Conservation (phyloP, 306 rosid species). For the Castanospermum australe region DNA sequence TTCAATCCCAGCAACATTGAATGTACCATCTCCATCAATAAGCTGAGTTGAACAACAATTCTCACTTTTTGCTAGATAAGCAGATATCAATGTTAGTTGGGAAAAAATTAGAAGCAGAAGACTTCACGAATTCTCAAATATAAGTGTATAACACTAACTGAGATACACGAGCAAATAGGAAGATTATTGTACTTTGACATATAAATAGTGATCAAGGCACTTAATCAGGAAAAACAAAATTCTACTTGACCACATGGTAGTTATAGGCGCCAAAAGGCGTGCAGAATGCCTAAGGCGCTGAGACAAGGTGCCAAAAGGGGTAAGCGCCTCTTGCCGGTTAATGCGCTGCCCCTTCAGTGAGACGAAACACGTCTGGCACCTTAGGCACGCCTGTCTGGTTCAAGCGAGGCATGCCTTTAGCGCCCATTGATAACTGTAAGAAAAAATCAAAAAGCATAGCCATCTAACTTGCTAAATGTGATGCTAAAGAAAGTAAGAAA, state of each 20-base stretch:
- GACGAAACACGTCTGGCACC: too few species aligned
- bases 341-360: too few species aligned
- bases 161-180: background rate
- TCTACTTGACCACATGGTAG: background rate
- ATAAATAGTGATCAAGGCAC: background rate
- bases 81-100: conserved; percentile 17
- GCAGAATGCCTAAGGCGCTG: too few species aligned
- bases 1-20: conserved; percentile 70
- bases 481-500: too few species aligned
- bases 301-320: too few species aligned
- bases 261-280: too few species aligned
- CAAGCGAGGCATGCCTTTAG: too few species aligned
- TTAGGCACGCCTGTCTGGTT: too few species aligned
- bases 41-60: conserved; percentile 72
- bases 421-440: too few species aligned
- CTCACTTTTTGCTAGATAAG: conserved; percentile 47
- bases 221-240: background rate
- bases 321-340: too few species aligned
- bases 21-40: conserved; percentile 82
- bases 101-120: background rate
- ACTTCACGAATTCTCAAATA: background rate
- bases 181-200: background rate
- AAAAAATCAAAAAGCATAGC: too few species aligned
- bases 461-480: too few species aligned
- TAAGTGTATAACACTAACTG: background rate